phyloP scores from a whole-genome alignment of 2,329 filamentous ascomycete species.

The Fusarium sp. region DNA sequence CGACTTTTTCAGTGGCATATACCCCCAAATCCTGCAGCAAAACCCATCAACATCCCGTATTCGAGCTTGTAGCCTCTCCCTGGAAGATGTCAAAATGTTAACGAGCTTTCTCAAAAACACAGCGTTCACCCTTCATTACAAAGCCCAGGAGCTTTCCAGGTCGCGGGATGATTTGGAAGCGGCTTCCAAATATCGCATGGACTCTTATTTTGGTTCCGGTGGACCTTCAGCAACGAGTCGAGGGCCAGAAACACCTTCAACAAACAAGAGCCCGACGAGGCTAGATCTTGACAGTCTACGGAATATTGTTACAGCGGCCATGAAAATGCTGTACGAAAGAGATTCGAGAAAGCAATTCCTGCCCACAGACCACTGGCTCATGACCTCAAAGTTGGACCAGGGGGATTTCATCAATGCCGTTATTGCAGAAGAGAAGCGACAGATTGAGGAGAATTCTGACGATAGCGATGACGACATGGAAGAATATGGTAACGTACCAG shows the following conservation, averaged over 20 bases:
- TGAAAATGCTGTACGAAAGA: slow-evolving; percentile 91
- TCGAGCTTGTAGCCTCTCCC: slow-evolving; percentile 74
- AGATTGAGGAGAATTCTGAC: slow-evolving; percentile 65
- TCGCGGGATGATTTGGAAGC: slow-evolving; percentile 40
- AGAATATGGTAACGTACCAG: slow-evolving; percentile 47
- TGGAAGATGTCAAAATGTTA: slow-evolving; percentile 78
- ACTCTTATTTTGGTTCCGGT: slow-evolving; percentile 47
- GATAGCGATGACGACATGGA: slow-evolving; percentile 55
- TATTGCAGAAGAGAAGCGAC: slow-evolving; percentile 86
- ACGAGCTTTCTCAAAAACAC: slow-evolving; percentile 91
- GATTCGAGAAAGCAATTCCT: slow-evolving; percentile 91
- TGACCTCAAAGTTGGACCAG: slow-evolving; percentile 90
- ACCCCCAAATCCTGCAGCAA: slow-evolving; percentile 54
- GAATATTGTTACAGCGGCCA: slow-evolving; percentile 80
- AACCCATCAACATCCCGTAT: slow-evolving; percentile 61
- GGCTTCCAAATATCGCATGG: slow-evolving; percentile 46
- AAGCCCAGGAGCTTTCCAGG: slow-evolving; percentile 72
- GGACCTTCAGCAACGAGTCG: slow-evolving; percentile 4
- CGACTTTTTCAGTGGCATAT: slow-evolving; percentile 81
- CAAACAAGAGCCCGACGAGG: slow-evolving; percentile 39
- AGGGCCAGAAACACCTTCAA: neutral
- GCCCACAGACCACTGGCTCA: slow-evolving; percentile 89
- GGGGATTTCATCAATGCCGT: slow-evolving; percentile 87
- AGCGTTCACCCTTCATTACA: slow-evolving; percentile 89
- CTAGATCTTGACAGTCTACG: slow-evolving; percentile 83